Conservation (phyloP, 75 land plant species). For the Gnetum montanum region DNA sequence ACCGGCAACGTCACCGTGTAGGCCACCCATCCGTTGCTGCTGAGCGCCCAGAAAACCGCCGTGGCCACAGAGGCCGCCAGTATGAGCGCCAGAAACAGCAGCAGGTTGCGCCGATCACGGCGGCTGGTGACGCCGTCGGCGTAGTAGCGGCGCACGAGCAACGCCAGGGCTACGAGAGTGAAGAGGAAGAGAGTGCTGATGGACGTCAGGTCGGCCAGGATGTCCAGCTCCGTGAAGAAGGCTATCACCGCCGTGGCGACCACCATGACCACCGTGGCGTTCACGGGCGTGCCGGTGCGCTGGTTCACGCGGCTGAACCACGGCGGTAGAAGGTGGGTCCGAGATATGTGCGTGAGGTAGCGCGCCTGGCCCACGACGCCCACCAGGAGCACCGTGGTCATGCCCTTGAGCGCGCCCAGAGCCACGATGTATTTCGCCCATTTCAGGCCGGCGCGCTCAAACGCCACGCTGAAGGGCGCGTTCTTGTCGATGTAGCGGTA, state of each 20-base stretch:
- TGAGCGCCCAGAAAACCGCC: constrained; percentile 55
- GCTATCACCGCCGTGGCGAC: constrained; percentile 42
- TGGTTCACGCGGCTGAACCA: constrained; percentile 54
- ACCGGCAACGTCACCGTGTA: constrained; percentile 38
- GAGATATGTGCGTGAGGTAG: constrained; percentile 74
- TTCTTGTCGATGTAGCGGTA: constrained; percentile 25
- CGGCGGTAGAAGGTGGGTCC: constrained; percentile 74
- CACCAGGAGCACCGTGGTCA: constrained; percentile 67
- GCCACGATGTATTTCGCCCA: constrained; percentile 95
- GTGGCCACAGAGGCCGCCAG: constrained; percentile 47
- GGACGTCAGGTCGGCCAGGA: constrained; percentile 63
- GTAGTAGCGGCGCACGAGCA: constrained; percentile 72
- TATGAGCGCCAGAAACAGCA: constrained; percentile 25
- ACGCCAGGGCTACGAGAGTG: constrained; percentile 62
- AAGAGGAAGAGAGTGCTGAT: constrained; percentile 75
- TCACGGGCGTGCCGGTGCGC: constrained; percentile 55
- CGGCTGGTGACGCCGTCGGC: constrained; percentile 25
- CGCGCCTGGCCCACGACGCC: constrained; percentile 70
- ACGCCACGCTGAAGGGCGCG: constrained; percentile 57
- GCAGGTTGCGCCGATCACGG: constrained; percentile 17
- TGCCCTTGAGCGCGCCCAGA: constrained; percentile 71
- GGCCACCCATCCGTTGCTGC: constrained; percentile 37
- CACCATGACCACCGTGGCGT: constrained; percentile 55
- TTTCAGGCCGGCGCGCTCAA: constrained; percentile 32
- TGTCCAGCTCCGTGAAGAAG: constrained; percentile 62